Percentiles rank a stretch among this genome's conserved stretches.
phyloP scores from a whole-genome alignment of 495 filamentous ascomycete species.

The Penicillium maclennaniae region DNA sequence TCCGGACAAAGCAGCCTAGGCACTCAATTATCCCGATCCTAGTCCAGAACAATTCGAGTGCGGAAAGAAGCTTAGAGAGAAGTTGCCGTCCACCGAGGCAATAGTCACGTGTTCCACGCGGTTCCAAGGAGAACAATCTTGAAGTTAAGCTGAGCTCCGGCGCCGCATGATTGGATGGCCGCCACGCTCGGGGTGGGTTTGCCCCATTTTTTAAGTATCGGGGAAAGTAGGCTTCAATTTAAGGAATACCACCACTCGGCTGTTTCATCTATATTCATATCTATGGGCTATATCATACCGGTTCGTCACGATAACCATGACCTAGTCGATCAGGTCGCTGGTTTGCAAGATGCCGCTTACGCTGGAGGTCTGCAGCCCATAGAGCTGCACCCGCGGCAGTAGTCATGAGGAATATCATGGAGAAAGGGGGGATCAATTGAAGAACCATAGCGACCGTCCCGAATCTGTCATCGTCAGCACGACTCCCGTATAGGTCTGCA shows the following conservation, averaged over 20 bases:
- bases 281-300: slow-evolving; percentile 16
- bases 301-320: slow-evolving; percentile 32
- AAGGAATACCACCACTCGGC: neutral
- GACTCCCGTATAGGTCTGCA: neutral
- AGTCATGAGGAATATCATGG: slow-evolving; percentile 65
- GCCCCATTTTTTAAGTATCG: neutral
- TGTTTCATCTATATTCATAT: neutral
- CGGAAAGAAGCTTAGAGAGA: neutral
- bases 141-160: neutral
- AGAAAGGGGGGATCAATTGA: slow-evolving; percentile 59
- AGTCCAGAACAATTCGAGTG: neutral
- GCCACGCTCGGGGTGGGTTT: neutral
- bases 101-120: slow-evolving; percentile 1
- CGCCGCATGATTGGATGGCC: neutral
- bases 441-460: slow-evolving; percentile 58
- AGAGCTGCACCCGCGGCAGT: slow-evolving; percentile 60
- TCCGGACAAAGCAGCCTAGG: neutral
- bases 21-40: neutral
- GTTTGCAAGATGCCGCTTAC: slow-evolving; percentile 31
- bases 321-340: slow-evolving; percentile 23
- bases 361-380: slow-evolving; percentile 59
- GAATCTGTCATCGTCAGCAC: slow-evolving; percentile 40
- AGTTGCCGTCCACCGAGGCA: neutral
- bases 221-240: neutral
- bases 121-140: neutral